A percentile compares a stretch with the other conserved stretches of the same genome.
Evolutionary conservation across 2,329 filamentous ascomycete species (phyloP).

Genomic region (Allantophomopsis lycopodina): DNA sequence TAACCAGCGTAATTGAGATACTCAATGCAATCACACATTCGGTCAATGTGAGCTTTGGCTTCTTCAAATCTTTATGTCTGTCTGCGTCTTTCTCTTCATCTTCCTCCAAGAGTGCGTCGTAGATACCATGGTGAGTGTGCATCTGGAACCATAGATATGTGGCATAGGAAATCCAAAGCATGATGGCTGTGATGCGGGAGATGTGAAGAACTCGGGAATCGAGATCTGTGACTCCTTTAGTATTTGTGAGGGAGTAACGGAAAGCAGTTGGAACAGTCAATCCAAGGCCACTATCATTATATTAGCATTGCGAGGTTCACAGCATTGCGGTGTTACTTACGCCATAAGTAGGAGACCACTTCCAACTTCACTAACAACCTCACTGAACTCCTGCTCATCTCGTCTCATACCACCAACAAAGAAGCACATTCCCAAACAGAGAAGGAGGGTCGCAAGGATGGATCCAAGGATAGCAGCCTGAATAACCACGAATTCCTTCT

Average conservation of each 20-base stretch:
- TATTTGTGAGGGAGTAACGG: slow-evolving; percentile 27
- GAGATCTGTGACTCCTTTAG: slow-evolving; percentile 25
- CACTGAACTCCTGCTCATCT: slow-evolving; percentile 58
- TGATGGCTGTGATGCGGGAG: slow-evolving; percentile 56
- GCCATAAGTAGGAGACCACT: slow-evolving; percentile 66
- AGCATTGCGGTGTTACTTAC: slow-evolving; percentile 30
- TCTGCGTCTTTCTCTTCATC: slow-evolving; percentile 59
- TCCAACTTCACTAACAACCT: slow-evolving; percentile 66
- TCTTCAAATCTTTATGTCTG: slow-evolving; percentile 40
- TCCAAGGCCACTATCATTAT: slow-evolving; percentile 26
- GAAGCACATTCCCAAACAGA: slow-evolving; percentile 73
- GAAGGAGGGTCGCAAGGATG: slow-evolving; percentile 66
- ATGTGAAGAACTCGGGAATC: slow-evolving; percentile 43
- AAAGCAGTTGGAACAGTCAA: slow-evolving; percentile 31
- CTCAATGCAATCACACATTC: slow-evolving; percentile 55
- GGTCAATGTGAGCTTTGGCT: slow-evolving; percentile 60
- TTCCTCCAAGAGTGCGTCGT: slow-evolving; percentile 56
- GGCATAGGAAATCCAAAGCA: slow-evolving; percentile 55
- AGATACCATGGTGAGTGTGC: slow-evolving; percentile 64
- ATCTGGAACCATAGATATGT: slow-evolving; percentile 62
- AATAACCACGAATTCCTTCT: slow-evolving; percentile 52
- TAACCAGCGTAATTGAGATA: slow-evolving; percentile 54
- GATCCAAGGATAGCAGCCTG: slow-evolving; percentile 75
- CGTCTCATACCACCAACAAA: slow-evolving; percentile 58
- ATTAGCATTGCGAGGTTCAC: slow-evolving; percentile 2